Percentiles rank a stretch among this genome's conserved stretches.
These are phyloP conservation scores for Ramularia collo-cygni DNA, from an alignment of 2,329 filamentous ascomycete genomes.

Conservation along the genomic window DNA sequence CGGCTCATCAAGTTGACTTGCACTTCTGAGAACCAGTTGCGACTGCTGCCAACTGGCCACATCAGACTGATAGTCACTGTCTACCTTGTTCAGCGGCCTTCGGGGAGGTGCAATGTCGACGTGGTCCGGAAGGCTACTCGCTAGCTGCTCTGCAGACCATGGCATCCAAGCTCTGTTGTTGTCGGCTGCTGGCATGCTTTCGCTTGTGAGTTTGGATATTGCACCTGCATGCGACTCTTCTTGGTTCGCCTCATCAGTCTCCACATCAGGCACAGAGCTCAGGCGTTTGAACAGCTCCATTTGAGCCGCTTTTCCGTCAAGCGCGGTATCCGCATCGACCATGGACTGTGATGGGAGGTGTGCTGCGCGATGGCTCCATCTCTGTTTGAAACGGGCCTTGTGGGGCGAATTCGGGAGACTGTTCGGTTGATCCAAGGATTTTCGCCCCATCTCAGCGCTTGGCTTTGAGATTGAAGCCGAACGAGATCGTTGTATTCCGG, in stretches of 20 bases:
- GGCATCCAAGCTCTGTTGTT: too few species aligned
- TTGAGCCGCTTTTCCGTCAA: constrained; percentile 11
- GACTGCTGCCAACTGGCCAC: constrained; percentile 9
- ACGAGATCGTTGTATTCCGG: too few species aligned
- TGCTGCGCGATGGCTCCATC: constrained; percentile 19
- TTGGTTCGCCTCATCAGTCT: constrained; percentile 7
- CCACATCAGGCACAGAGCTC: constrained; percentile 23
- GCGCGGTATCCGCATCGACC: constrained; percentile 19
- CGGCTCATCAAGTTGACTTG: too few species aligned
- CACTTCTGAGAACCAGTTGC: too few species aligned
- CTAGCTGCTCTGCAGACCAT: neutral
- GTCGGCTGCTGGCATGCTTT: constrained; percentile 2
- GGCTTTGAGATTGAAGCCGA: too few species aligned
- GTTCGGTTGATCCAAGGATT: neutral
- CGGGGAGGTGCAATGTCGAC: neutral
- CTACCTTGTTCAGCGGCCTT: constrained; percentile 17
- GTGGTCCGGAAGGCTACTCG: neutral
- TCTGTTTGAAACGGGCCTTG: constrained; percentile 17
- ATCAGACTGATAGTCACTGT: constrained; percentile 32
- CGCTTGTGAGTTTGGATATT: constrained; percentile 20
- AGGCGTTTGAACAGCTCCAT: constrained; percentile 20
- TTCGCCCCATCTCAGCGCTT: too few species aligned
- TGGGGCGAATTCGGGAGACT: constrained; percentile 2
- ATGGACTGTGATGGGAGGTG: constrained; percentile 22
- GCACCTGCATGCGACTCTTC: constrained; percentile 21